Evolutionary conservation across 352 stramenopile species (phyloP).

Genomic region (Pelagophyceae sp.): DNA sequence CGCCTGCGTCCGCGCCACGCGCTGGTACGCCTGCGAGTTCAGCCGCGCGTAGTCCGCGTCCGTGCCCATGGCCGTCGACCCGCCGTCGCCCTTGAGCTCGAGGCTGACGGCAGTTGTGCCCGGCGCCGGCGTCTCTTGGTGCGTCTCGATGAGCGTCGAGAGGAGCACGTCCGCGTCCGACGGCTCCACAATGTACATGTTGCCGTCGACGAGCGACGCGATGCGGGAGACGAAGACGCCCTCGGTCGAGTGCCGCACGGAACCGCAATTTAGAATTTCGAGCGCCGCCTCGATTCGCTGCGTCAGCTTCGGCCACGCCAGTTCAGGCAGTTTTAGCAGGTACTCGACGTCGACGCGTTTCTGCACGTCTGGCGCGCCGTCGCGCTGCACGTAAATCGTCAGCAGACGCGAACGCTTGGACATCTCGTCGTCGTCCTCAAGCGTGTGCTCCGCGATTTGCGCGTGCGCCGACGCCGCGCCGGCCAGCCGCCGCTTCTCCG

Average conservation of each 20-base stretch:
- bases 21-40: no score
- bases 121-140: neutral
- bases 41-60: no score
- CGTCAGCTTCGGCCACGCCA: neutral
- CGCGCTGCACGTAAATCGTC: neutral
- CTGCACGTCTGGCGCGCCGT: neutral
- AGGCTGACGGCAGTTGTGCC: neutral
- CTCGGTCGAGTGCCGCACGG: neutral
- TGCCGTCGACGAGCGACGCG: neutral
- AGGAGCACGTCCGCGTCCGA: neutral
- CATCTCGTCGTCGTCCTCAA: neutral
- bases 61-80: neutral
- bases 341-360: neutral
- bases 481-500: neutral
- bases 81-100: neutral
- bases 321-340: neutral
- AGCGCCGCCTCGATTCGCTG: neutral
- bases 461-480: neutral
- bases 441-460: neutral
- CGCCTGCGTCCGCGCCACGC: no score
- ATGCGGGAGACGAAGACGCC: neutral
- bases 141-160: neutral
- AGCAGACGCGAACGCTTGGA: no score
- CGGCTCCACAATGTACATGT: neutral
- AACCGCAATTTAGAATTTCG: neutral